Evolutionary conservation across 306 rosid genomes (phyloP).

Genomic region (Canavalia ensiformis): DNA sequence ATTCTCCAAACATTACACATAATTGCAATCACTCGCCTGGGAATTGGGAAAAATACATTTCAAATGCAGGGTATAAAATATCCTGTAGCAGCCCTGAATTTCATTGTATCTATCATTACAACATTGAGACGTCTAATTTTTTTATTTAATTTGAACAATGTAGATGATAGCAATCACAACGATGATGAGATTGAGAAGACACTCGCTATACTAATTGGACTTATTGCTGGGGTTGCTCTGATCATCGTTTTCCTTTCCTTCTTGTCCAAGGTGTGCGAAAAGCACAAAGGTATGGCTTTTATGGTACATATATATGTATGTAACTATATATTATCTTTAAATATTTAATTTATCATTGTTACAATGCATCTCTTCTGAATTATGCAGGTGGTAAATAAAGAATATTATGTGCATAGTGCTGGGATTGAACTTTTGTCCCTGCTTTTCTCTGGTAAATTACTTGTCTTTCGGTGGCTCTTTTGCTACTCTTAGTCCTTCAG

Average conservation of each 20-base stretch:
- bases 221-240: conserved; percentile 78
- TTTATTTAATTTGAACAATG: conserved; percentile 22
- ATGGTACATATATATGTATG: background rate
- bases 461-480: conserved; percentile 48
- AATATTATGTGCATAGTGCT: conserved; percentile 46
- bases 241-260: conserved; percentile 69
- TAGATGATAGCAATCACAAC: conserved; percentile 46
- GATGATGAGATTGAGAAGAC: conserved; percentile 73
- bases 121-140: conserved; percentile 35
- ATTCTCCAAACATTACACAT: conserved; percentile 5
- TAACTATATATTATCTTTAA: background rate
- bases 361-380: conserved; percentile 15
- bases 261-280: conserved; percentile 59
- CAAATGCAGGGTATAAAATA: conserved; percentile 7
- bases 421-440: conserved; percentile 41
- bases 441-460: conserved; percentile 50
- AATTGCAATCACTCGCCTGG: background rate
- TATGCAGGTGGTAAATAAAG: conserved; percentile 74
- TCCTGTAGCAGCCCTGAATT: conserved; percentile 29
- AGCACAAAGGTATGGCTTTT: conserved; percentile 51
- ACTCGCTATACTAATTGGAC: conserved; percentile 81
- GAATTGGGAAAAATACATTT: background rate
- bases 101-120: background rate
- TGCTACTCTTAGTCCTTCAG: conserved; percentile 5
- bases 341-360: background rate